Conservation (phyloP, 495 filamentous ascomycete genomes). For the Penicillium lagena region DNA sequence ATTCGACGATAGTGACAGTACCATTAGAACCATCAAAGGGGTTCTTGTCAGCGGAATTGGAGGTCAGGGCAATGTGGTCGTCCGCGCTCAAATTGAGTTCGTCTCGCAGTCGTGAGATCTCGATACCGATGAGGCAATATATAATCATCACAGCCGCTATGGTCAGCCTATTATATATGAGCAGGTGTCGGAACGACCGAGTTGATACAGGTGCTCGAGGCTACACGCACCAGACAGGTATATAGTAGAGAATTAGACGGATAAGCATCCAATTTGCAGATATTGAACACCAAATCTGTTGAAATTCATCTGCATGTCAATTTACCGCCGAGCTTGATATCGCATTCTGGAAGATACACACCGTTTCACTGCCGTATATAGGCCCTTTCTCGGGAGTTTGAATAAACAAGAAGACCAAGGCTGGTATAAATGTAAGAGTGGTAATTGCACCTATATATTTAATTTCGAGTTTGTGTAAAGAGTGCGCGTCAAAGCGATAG, state of each 20-base stretch:
- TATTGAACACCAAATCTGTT: slow-evolving; percentile 41
- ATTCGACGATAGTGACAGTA: slow-evolving; percentile 7
- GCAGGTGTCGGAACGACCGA: not conserved
- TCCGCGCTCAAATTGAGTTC: slow-evolving; percentile 27
- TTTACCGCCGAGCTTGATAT: not conserved
- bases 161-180: slow-evolving; percentile 21
- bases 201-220: not conserved
- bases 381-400: slow-evolving; percentile 26
- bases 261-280: slow-evolving; percentile 38
- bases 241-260: slow-evolving; percentile 38
- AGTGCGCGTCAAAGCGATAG: slow-evolving; percentile 30
- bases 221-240: slow-evolving; percentile 33
- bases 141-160: slow-evolving; percentile 31
- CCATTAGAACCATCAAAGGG: slow-evolving; percentile 6
- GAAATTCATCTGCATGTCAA: not conserved
- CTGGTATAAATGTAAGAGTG: slow-evolving; percentile 32
- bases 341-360: slow-evolving; percentile 12
- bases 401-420: slow-evolving; percentile 37
- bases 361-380: slow-evolving; percentile 38
- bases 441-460: slow-evolving; percentile 33
- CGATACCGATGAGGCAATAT: slow-evolving; percentile 33
- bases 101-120: slow-evolving; percentile 32
- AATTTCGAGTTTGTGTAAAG: slow-evolving; percentile 31
- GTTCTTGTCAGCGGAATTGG: slow-evolving; percentile 3
- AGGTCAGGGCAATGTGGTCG: slow-evolving; percentile 21